phyloP scores from a whole-genome alignment of 2,329 filamentous ascomycete species.

The Hypoxylon sp. region DNA sequence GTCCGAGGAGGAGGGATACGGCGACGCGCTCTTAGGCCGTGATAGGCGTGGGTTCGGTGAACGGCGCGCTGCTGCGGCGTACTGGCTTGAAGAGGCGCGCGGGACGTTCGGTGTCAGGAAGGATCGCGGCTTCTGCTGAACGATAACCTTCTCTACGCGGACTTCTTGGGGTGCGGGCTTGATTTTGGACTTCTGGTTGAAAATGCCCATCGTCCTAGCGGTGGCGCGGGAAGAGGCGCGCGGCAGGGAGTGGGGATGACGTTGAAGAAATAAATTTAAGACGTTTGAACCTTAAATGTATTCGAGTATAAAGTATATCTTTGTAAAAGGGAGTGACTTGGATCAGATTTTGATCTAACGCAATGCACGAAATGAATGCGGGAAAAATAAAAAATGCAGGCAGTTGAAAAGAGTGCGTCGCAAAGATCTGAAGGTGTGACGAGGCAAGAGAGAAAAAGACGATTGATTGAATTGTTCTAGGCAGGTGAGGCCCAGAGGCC shows the following conservation, averaged over 20 bases:
- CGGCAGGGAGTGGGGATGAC: conserved; percentile 6
- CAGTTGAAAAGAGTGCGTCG: conserved; percentile 15
- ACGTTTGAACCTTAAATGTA: conserved; percentile 1
- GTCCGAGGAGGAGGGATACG: conserved; percentile 52
- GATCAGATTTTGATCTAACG: conserved; percentile 12
- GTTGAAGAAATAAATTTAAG: conserved; percentile 4
- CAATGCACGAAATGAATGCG: conserved; percentile 27
- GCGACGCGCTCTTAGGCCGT: conserved; percentile 57
- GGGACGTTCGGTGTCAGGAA: conserved; percentile 39
- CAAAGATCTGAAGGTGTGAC: conserved; percentile 22
- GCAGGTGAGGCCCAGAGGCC: conserved; percentile 11
- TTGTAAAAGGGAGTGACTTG: conserved; percentile 4
- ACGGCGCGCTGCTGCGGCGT: conserved; percentile 53
- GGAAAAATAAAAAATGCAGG: conserved; percentile 2
- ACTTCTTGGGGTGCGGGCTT: conserved; percentile 64
- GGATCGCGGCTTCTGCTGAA: conserved; percentile 54
- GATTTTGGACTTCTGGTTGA: conserved; percentile 62
- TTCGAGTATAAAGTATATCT: not conserved
- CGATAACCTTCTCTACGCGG: conserved; percentile 65
- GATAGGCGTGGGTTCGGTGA: conserved; percentile 57
- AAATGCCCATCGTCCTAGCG: conserved; percentile 55
- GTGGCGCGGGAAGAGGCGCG: conserved; percentile 21
- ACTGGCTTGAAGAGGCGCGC: conserved; percentile 42
- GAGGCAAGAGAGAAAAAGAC: conserved; percentile 21
- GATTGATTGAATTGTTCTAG: conserved; percentile 29